Base-by-base conservation (phyloP, 495 filamentous ascomycete species). In the Chaetomium tenue region DNA sequence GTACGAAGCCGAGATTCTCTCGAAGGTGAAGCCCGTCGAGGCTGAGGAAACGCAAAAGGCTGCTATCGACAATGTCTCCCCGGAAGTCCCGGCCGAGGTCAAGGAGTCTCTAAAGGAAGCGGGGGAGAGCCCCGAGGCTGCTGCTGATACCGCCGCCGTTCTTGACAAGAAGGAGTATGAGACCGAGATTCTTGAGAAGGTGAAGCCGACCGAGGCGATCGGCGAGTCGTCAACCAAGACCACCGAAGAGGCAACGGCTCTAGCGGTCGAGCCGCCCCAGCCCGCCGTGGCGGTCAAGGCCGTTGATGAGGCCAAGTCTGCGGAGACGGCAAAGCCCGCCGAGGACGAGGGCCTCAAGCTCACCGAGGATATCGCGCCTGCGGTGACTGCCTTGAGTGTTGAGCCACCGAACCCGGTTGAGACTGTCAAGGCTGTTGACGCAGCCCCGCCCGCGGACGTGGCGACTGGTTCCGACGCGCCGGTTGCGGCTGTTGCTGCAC, bases 161-260 rank as follows among this genome's bases (percentile, higher is more conserved):
- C 83, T 84, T 61, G 89, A 92, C 72, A 96, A 96, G 85, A 86
- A 84, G 72, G 86, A 83, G 20, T 79, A 91, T 37, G 91, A 93
- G 76, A 68, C 84, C 23, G 87, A 92, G 75, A 77, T 92, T 2
- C 77, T 86, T 55, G 77, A 82, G 61, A 68, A 80, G 61, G 75
- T 79, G 18, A 70, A 78, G 61, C 62, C 71, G 5, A 23, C 12
- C 39, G 40, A 74, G 46, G 60, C 63, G 5, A 52, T 61, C 25
- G 52, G 55, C 18, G 66, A 73, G 25, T 69, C 71, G 28, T 68
- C 73, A 28, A 64, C 52, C 52, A 47, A 68, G 53, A 44, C 20
- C 28, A 22, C 52, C 9, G 60, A 57, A 20, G 56, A 60, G 40
- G 16, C 56, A 5, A 26, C 53, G 9, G 28, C 53, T 40, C 16